A percentile compares a stretch with the other conserved stretches of the same genome.
phyloP scores from a whole-genome alignment of 2,329 filamentous ascomycete genomes.

The Calonectria pseudoturangicola region DNA sequence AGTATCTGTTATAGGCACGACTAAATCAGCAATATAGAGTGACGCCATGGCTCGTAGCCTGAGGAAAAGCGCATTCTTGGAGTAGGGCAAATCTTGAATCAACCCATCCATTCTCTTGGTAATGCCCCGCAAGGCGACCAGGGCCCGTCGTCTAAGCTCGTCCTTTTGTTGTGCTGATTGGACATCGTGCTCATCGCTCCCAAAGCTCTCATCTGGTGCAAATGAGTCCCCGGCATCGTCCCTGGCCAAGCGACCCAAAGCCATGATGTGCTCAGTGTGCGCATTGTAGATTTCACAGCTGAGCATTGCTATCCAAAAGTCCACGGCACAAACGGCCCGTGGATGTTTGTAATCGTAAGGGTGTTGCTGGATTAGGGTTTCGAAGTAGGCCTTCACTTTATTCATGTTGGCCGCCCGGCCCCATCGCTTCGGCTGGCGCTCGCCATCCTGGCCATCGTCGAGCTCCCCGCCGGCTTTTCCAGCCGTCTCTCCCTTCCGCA shows the following conservation, averaged over 20 bases:
- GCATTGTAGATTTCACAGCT: constrained; percentile 87
- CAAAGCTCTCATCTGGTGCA: constrained; percentile 46
- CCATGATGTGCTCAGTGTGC: constrained; percentile 74
- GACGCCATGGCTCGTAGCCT: constrained; percentile 83
- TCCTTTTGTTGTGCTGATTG: constrained; percentile 58
- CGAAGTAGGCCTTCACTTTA: constrained; percentile 78
- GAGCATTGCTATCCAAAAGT: constrained; percentile 89
- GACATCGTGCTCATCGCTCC: constrained; percentile 47
- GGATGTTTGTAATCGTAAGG: constrained; percentile 79
- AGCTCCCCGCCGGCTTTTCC: not conserved
- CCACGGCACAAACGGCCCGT: constrained; percentile 77
- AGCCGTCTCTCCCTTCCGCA: constrained; percentile 73
- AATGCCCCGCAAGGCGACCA: constrained; percentile 77
- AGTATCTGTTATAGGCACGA: constrained; percentile 63
- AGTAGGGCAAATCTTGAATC: constrained; percentile 82
- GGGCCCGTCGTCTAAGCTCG: constrained; percentile 69
- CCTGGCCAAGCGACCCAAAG: constrained; percentile 60
- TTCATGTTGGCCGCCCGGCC: constrained; percentile 67
- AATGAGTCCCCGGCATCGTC: constrained; percentile 54
- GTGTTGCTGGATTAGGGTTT: constrained; percentile 85
- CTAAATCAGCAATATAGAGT: constrained; percentile 84
- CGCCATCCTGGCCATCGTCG: constrained; percentile 13
- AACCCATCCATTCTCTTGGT: constrained; percentile 82
- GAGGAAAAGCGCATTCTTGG: constrained; percentile 79
- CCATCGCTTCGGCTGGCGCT: constrained; percentile 57